Percentiles rank a stretch among this genome's conserved stretches.
Conservation (phyloP, 179 eudicot genomes). For the Silene vulgaris region DNA sequence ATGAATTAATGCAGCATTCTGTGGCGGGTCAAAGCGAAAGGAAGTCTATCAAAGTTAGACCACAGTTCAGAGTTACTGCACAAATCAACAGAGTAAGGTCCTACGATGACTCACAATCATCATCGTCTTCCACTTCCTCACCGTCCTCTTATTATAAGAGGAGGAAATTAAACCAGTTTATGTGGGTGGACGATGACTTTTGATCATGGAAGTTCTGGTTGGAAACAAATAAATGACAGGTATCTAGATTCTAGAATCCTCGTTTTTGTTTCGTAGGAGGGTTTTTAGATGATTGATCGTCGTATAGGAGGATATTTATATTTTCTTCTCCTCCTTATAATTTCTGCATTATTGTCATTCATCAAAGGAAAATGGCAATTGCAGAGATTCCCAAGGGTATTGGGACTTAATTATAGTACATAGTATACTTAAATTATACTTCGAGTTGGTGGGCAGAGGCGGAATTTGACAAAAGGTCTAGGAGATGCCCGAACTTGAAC, state of each 20-base stretch:
- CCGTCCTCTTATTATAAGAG: slow-evolving; percentile 37
- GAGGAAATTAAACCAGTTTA: slow-evolving; percentile 46
- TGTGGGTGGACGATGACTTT: slow-evolving; percentile 56
- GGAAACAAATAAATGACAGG: neutral
- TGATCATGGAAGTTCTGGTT: slow-evolving; percentile 42
- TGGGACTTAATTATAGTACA: slow-evolving; percentile 35
- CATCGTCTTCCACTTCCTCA: slow-evolving; percentile 38
- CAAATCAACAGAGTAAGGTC: slow-evolving; percentile 35
- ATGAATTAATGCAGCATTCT: slow-evolving; percentile 44
- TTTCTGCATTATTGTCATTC: slow-evolving; percentile 35
- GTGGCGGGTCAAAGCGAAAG: slow-evolving; percentile 30
- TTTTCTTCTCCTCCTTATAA: slow-evolving; percentile 8
- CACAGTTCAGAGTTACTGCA: slow-evolving; percentile 49
- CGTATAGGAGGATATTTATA: slow-evolving; percentile 20
- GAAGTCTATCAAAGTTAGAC: slow-evolving; percentile 44
- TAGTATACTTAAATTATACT: no score
- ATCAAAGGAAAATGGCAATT: slow-evolving; percentile 37
- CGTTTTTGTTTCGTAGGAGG: slow-evolving; percentile 38
- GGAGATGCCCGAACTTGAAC: neutral
- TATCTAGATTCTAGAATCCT: slow-evolving; percentile 32
- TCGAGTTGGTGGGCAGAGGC: neutral
- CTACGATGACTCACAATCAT: slow-evolving; percentile 32
- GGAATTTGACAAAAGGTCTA: neutral
- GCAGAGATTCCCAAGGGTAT: slow-evolving; percentile 66
- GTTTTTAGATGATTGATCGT: slow-evolving; percentile 33